A percentile compares a stretch with the other conserved stretches of the same genome.
Evolutionary conservation across 1,139 yeast genomes (phyloP).

Genomic region (Geotrichum europaeum): DNA sequence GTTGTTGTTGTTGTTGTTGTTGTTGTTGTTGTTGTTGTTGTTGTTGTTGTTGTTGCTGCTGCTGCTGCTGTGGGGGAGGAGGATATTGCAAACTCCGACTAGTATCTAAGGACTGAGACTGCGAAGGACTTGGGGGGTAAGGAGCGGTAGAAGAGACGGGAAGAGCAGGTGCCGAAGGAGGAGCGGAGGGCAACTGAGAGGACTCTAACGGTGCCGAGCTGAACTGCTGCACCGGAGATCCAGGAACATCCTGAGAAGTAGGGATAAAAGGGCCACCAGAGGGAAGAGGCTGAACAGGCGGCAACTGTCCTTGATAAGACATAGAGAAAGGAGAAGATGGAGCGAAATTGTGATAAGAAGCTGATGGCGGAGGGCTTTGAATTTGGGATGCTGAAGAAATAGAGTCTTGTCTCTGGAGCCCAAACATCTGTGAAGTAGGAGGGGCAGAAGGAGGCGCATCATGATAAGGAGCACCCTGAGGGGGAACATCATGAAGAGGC

Average conservation of each 20-base stretch:
- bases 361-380: neutral
- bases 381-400: neutral
- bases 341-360: neutral
- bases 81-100: neutral
- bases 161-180: slow-evolving; percentile 5
- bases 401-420: neutral
- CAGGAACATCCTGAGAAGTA: neutral
- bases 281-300: neutral
- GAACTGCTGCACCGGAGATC: neutral
- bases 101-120: neutral
- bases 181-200: neutral
- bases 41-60: neutral
- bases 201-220: neutral
- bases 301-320: neutral
- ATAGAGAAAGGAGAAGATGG: neutral
- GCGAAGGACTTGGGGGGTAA: neutral
- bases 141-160: slow-evolving; percentile 2
- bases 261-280: neutral
- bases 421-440: neutral
- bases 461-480: slow-evolving; percentile 11
- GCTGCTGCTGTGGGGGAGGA: neutral
- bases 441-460: neutral
- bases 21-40: slow-evolving; percentile 4
- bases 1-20: slow-evolving; percentile 3
- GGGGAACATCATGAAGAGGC: slow-evolving; percentile 11